phyloP scores from a whole-genome alignment of 2,329 filamentous ascomycete genomes.

The Paracorniculantispora psalliotae region DNA sequence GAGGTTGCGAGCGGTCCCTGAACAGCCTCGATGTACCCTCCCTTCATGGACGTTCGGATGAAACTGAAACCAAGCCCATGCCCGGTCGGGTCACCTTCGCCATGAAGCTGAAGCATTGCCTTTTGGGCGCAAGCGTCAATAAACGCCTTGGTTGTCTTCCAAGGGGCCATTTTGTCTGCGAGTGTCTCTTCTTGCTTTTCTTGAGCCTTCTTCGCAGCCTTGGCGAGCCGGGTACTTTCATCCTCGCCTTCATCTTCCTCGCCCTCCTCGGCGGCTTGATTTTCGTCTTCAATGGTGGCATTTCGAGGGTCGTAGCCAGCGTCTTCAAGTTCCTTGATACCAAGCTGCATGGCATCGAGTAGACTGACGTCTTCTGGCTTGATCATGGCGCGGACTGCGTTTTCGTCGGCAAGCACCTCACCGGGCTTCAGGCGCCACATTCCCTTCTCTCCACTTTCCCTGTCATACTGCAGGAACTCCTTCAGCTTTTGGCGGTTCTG shows the following conservation, averaged over 20 bases:
- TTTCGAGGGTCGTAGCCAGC: slow-evolving; percentile 74
- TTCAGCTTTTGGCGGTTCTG: slow-evolving; percentile 96
- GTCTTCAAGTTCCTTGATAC: slow-evolving; percentile 83
- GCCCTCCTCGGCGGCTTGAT: slow-evolving; percentile 58
- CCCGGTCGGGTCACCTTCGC: slow-evolving; percentile 89
- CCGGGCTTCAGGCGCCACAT: slow-evolving; percentile 71
- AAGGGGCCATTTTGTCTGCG: slow-evolving; percentile 86
- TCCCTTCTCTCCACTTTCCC: slow-evolving; percentile 65
- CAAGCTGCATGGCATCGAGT: slow-evolving; percentile 94
- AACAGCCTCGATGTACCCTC: slow-evolving; percentile 82
- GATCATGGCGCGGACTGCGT: slow-evolving; percentile 78
- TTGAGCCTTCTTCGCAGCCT: slow-evolving; percentile 35
- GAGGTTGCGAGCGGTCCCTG: slow-evolving; percentile 60
- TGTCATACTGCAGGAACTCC: slow-evolving; percentile 89
- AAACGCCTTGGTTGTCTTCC: slow-evolving; percentile 96
- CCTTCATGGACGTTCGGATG: slow-evolving; percentile 98
- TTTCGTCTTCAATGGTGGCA: slow-evolving; percentile 58
- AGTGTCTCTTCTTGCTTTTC: slow-evolving; percentile 63
- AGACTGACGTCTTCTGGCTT: slow-evolving; percentile 93
- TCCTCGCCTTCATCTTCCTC: slow-evolving; percentile 50
- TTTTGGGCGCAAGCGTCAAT: slow-evolving; percentile 90
- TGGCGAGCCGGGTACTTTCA: slow-evolving; percentile 34
- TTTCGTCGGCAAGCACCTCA: slow-evolving; percentile 74
- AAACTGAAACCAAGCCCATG: slow-evolving; percentile 94
- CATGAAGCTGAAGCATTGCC: slow-evolving; percentile 92